Evolutionary conservation across 257 asterid species (phyloP).

Genomic region (Solanum commersonii): DNA sequence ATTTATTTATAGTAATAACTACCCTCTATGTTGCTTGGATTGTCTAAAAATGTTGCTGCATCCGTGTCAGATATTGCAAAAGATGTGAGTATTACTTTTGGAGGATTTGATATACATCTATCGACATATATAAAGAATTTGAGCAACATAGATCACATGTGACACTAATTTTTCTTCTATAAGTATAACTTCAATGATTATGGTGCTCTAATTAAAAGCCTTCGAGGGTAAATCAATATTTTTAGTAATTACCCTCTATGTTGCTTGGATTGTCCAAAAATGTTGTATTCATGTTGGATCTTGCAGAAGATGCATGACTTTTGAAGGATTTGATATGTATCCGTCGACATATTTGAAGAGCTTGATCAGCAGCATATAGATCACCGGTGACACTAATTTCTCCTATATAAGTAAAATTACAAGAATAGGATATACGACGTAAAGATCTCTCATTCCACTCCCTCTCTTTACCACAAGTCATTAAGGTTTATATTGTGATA

Average conservation of each 20-base stretch:
- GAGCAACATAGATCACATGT: rapidly evolving
- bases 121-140: neutral
- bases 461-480: no score
- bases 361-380: neutral
- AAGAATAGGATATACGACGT: no score
- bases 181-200: neutral
- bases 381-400: neutral
- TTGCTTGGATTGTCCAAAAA: neutral
- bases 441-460: no score
- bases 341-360: neutral
- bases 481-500: no score
- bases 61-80: neutral
- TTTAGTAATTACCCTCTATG: no score
- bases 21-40: neutral
- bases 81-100: neutral
- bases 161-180: neutral
- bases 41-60: rapidly evolving
- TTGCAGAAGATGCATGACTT: neutral
- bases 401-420: neutral
- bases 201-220: no score
- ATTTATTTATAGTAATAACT: neutral
- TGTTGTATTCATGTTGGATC: neutral
- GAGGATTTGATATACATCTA: neutral
- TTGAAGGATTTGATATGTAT: neutral
- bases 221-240: no score